phyloP scores from a whole-genome alignment of 164 flowering plant genomes.

The Nelumbo lutea region DNA sequence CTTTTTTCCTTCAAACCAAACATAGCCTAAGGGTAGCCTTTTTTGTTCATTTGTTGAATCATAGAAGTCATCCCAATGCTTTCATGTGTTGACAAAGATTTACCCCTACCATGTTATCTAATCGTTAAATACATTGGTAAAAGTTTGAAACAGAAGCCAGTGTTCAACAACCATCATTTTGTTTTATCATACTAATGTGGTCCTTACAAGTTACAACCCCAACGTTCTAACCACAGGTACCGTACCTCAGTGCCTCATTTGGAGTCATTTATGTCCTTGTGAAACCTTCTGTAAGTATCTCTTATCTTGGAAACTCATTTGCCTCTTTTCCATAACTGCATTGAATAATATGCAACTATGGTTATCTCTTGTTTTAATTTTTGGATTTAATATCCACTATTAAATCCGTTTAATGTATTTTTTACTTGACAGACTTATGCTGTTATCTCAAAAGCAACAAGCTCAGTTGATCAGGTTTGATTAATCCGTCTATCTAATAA shows the following conservation, averaged over 20 bases:
- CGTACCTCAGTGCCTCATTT: constrained; percentile 79
- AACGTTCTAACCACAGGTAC: constrained; percentile 48
- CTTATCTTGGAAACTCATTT: background rate
- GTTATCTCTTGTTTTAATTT: background rate
- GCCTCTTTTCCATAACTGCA: background rate
- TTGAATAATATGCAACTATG: too few species aligned
- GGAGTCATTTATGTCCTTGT: constrained; percentile 73
- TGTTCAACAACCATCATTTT: background rate
- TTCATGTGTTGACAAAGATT: background rate
- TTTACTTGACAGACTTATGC: constrained; percentile 62
- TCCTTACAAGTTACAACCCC: background rate
- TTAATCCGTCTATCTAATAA: background rate
- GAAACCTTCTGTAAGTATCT: constrained; percentile 67
- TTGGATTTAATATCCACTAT: too few species aligned
- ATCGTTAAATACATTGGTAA: background rate
- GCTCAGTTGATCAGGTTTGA: constrained; percentile 65
- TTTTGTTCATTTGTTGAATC: too few species aligned
- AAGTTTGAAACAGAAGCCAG: background rate
- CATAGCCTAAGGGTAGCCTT: too few species aligned
- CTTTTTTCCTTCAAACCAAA: too few species aligned
- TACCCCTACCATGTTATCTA: background rate
- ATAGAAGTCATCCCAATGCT: background rate
- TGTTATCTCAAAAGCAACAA: constrained; percentile 68
- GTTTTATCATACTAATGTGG: background rate
- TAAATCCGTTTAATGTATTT: background rate